phyloP scores from a whole-genome alignment of 768 basidiomycete genomes.

The Melanogaster broomeanus region DNA sequence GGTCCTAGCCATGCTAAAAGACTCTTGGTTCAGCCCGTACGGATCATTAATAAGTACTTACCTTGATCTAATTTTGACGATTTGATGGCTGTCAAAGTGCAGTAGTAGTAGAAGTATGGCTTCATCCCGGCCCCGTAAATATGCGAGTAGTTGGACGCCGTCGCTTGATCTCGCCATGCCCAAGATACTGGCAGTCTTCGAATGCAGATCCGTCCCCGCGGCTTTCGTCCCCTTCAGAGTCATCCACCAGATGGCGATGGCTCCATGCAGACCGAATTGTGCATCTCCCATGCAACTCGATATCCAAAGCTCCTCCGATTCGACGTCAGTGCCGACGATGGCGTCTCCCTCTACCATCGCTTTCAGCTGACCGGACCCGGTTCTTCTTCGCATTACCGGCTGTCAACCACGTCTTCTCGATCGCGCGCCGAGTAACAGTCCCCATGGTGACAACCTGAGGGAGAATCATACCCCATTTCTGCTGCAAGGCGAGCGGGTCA shows the following conservation, averaged over 20 bases:
- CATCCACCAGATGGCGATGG: conserved; percentile 99
- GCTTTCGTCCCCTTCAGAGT: conserved; percentile 97
- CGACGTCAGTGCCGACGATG: conserved; percentile 97
- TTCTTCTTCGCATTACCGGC: conserved; percentile 98
- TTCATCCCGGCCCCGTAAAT: conserved; percentile 99
- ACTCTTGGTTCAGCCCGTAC: too few species aligned
- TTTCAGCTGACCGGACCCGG: conserved; percentile 97
- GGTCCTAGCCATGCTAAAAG: too few species aligned
- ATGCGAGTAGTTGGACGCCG: conserved; percentile 98
- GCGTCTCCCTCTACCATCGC: conserved; percentile 95
- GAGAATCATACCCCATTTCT: conserved; percentile 87
- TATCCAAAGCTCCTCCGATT: conserved; percentile 99
- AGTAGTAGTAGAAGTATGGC: conserved; percentile 79
- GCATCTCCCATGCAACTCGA: conserved; percentile 98
- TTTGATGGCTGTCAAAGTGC: too few species aligned
- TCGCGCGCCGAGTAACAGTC: conserved; percentile 94
- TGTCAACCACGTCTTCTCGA: conserved; percentile 98
- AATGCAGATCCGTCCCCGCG: conserved; percentile 93
- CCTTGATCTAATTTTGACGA: too few species aligned
- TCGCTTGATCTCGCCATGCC: conserved; percentile 91
- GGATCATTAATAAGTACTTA: too few species aligned
- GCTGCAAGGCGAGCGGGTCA: conserved; percentile 19
- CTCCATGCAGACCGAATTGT: conserved; percentile 95
- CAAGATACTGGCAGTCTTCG: conserved; percentile 91
- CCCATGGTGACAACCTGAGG: conserved; percentile 99